Evolutionary conservation across 371 early-diverging fungal genomes (phyloP), one percentile per base, ranked within the genome.

Genomic region (Lichtheimia hyalospora): DNA sequence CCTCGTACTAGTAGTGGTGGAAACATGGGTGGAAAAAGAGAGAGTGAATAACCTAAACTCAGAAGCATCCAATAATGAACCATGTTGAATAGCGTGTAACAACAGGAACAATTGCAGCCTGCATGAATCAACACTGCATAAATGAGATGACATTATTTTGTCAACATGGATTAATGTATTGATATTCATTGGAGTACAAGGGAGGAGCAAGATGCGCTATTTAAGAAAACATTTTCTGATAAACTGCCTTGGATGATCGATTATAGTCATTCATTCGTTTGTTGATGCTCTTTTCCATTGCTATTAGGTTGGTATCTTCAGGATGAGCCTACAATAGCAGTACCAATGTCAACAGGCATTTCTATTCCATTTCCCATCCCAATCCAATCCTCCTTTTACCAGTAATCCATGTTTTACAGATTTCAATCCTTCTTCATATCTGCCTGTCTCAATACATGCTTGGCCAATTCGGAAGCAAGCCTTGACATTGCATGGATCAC

Each of bases 391-490:
- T 18, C 10, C 2, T 25, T 5, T 28, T 65, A 73, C 81, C 74
- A 80, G 65, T 43, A 83, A 57, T 12, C 87, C 88, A 21, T 41
- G 42, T 43, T 79, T 70, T 0, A 87, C 63, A 57, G 54, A 75
- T 27, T 71, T 58, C 34, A 79, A 65, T 1, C 85, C 84, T 24
- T 83, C 61, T 3, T 83, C 84, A 64, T 71, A 90, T 50, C 83
- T 77, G 6, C 70, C 66, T 58, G 71, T 58, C 49, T 80, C 85
- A 15, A 80, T 56, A 61, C 75, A 77, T 1, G 84, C 88, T 65
- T 86, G 84, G 4, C 75, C 84, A 25, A 87, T 60, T 13, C 90
- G 77, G 71, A 83, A 88, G 27, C 70, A 73, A 0, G 82, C 87
- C 69, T 90, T 90, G n/a, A 84, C 63, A 60, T 77, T 87, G 23